Evolutionary conservation across 257 asterid genomes (phyloP).

Genomic region (Phtheirospermum japonicum): DNA sequence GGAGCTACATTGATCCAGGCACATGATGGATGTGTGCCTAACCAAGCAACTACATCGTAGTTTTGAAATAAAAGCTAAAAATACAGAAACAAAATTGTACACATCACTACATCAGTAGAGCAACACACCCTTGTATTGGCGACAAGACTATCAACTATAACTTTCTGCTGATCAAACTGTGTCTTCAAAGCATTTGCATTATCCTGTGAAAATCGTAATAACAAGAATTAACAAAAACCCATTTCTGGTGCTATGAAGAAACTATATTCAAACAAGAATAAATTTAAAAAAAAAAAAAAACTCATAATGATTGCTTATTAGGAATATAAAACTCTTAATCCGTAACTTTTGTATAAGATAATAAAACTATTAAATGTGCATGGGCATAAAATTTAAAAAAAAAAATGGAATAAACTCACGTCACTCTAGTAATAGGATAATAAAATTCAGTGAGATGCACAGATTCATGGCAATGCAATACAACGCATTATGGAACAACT

Average conservation of each 20-base stretch:
- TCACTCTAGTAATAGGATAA: conserved; percentile 17
- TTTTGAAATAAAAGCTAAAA: conserved; percentile 40
- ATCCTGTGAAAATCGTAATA: conserved; percentile 51
- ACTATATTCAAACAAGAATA: conserved; percentile 11
- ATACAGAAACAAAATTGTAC: conserved; percentile 16
- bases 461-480: conserved; percentile 22
- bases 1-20: conserved; percentile 17
- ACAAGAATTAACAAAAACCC: conserved; percentile 19
- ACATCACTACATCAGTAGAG: conserved; percentile 18
- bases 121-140: conserved; percentile 81
- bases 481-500: conserved; percentile 14
- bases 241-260: conserved; percentile 7
- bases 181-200: conserved; percentile 81
- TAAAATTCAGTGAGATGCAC: conserved; percentile 10
- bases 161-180: conserved; percentile 89
- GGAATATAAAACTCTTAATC: background rate
- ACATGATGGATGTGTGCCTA: conserved; percentile 7
- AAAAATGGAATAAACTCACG: conserved; percentile 7
- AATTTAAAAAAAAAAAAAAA: background rate
- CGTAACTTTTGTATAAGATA: too few relatives aligned
- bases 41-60: conserved; percentile 35
- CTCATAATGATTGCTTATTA: background rate
- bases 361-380: background rate
- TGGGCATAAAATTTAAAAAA: background rate
- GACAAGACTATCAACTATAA: conserved; percentile 80